phyloP scores from a whole-genome alignment of 2,329 filamentous ascomycete species.

The Pseudogymnoascus sp. region DNA sequence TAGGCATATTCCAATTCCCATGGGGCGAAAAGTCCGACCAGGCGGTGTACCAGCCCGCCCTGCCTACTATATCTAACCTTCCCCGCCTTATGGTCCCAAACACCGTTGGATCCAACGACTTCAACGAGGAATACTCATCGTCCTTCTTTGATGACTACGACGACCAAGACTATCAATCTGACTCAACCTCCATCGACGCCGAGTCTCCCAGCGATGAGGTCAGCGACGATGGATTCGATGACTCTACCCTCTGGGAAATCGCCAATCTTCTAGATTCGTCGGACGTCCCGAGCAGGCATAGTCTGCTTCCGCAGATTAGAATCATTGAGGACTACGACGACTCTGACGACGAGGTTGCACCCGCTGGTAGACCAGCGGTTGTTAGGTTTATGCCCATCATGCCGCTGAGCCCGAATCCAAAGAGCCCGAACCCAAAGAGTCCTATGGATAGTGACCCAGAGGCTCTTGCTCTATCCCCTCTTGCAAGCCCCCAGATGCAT shows the following conservation, averaged over 20 bases:
- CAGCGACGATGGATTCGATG: conserved; percentile 49
- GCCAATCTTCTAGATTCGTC: conserved; percentile 48
- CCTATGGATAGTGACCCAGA: conserved; percentile 7
- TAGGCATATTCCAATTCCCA: conserved; percentile 59
- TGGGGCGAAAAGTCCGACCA: conserved; percentile 57
- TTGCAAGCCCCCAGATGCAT: not conserved
- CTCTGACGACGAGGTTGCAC: conserved; percentile 9
- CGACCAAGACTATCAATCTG: conserved; percentile 24
- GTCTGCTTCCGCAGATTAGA: conserved; percentile 34
- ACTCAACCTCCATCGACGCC: conserved; percentile 16
- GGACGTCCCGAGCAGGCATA: conserved; percentile 43
- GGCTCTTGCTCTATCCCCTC: not conserved
- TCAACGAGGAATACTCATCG: conserved; percentile 20
- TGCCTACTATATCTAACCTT: conserved; percentile 12
- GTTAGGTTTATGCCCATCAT: conserved; percentile 9
- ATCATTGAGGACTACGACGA: conserved; percentile 14
- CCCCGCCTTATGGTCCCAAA: not conserved
- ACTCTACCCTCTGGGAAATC: conserved; percentile 56
- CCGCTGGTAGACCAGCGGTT: not conserved
- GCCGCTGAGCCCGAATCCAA: conserved; percentile 18
- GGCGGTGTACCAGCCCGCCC: conserved; percentile 35
- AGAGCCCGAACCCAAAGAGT: conserved; percentile 13
- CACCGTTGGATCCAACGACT: not conserved
- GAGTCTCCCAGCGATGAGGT: conserved; percentile 18
- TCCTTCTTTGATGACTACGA: conserved; percentile 56